Conservation (phyloP, 805 yeast species). For the Candida gorgasii region DNA sequence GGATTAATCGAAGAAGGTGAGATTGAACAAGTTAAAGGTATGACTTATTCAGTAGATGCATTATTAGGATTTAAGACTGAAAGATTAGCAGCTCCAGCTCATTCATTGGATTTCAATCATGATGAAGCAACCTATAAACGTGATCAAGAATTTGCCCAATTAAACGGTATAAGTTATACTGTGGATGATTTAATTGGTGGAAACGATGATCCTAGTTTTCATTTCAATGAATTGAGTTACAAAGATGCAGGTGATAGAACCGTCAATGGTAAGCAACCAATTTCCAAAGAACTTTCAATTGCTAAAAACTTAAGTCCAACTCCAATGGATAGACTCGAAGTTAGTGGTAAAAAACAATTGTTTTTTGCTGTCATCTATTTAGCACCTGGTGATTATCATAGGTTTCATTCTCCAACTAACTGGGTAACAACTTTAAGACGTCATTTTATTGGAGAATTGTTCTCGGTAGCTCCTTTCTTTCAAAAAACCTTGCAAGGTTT, state of each 20-base stretch:
- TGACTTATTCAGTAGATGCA: slow-evolving; percentile 88
- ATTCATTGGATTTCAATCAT: slow-evolving; percentile 46
- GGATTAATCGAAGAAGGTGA: slow-evolving; percentile 82
- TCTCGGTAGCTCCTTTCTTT: slow-evolving; percentile 95
- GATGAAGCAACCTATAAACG: slow-evolving; percentile 46
- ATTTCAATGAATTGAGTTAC: slow-evolving; percentile 49
- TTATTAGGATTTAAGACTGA: slow-evolving; percentile 66
- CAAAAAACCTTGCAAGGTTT: slow-evolving; percentile 84
- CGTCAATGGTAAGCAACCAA: slow-evolving; percentile 30
- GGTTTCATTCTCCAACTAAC: slow-evolving; percentile 92
- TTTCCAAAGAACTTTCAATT: slow-evolving; percentile 38
- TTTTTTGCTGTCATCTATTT: slow-evolving; percentile 90
- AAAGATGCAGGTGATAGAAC: slow-evolving; percentile 72
- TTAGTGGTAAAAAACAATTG: slow-evolving; percentile 52
- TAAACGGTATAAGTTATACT: slow-evolving; percentile 72
- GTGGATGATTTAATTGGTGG: slow-evolving; percentile 68
- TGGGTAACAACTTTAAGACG: slow-evolving; percentile 95
- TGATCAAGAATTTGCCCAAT: slow-evolving; percentile 73
- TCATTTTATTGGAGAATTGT: slow-evolving; percentile 93
- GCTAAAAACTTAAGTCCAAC: slow-evolving; percentile 43
- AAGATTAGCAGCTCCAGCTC: slow-evolving; percentile 56
- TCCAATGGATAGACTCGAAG: slow-evolving; percentile 29
- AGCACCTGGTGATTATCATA: slow-evolving; percentile 98
- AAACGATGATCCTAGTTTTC: slow-evolving; percentile 33
- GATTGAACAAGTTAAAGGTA: slow-evolving; percentile 95